Conservation (phyloP, 352 stramenopile genomes). For the Phytopythium chamaehyphon region DNA sequence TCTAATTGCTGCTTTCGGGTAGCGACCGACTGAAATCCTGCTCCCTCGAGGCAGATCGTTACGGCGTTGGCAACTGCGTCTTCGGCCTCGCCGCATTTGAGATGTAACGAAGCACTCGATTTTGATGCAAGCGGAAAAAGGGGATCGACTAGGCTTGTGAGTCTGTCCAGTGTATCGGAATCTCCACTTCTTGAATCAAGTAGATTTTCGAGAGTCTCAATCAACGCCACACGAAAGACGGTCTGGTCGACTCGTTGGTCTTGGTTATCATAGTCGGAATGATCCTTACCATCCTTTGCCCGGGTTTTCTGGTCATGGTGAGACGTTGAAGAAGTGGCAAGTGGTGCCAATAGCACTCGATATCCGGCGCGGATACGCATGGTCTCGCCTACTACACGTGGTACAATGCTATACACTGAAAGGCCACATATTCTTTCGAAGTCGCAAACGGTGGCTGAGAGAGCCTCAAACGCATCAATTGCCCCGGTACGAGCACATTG, state of each 20-base stretch:
- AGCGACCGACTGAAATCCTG: conserved; percentile 5
- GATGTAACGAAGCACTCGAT: conserved; percentile 15
- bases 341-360: neutral
- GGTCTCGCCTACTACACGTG: conserved; percentile 17
- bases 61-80: conserved; percentile 41
- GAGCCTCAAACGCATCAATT: conserved; percentile 17
- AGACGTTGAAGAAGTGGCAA: neutral
- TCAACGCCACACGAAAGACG: neutral
- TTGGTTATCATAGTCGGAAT: neutral
- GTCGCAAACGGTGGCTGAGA: conserved; percentile 9
- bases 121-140: conserved; percentile 24
- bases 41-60: conserved; percentile 37
- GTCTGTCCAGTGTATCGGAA: neutral
- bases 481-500: conserved; percentile 14
- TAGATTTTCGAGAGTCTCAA: conserved; percentile 6
- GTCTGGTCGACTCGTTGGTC: neutral
- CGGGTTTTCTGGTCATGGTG: too few species aligned
- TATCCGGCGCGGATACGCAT: conserved; percentile 8
- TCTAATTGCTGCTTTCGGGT: conserved; percentile 13
- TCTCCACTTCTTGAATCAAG: neutral
- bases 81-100: conserved; percentile 17
- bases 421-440: conserved; percentile 6
- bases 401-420: conserved; percentile 20
- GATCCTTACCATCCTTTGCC: neutral
- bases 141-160: conserved; percentile 7